Evolutionary conservation across 805 yeast species (phyloP), one percentile per base, ranked within the genome.

Genomic region (Kazachstania viticola): DNA sequence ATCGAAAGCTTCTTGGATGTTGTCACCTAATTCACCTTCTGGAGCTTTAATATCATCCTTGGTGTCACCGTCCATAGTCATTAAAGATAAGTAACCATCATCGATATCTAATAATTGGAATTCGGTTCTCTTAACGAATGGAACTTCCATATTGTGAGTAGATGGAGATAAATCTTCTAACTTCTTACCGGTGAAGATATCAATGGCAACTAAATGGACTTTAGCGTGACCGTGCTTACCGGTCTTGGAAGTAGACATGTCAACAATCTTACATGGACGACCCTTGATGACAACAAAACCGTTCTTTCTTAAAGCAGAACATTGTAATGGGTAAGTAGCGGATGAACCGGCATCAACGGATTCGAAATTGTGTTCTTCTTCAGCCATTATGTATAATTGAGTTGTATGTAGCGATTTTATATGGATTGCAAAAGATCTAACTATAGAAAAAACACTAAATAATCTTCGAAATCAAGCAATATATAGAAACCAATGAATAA

Each of bases 191-290:
- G 98, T 91, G 88, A 91, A 91, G 67, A 91, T 88, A 67, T 91
- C 98, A 57, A 82, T 78, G 63, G 97, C 97, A 51, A 91, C 97
- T 71, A 91, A 77, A 71, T 91, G 97, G 68, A 91, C 98, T 79
- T 91, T 91, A 66, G 98, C 98, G 91, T 91, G 98, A 74, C 98
- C 98, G 81, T 91, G 98, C 96, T 91, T 91, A 73, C 98, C 98
- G 56, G 98, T 91, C 81, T 91, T 91, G 61, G 98, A 91, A 62
- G 98, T 91, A 45, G 98, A 91, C 98, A 91, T 91, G 67, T 91
- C 98, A 58, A 91, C 94, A 68, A 91, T 91, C 79, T 91, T 91
- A 78, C 97, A 91, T 65, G 98, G 98, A 78, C 98, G 93, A 61
- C 83, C 74, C 76, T 91, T 91, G 73, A 88, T 91, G 56, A 79